Base-by-base conservation (phyloP, 2,329 filamentous ascomycete species). In the Alternaria brassicae region DNA sequence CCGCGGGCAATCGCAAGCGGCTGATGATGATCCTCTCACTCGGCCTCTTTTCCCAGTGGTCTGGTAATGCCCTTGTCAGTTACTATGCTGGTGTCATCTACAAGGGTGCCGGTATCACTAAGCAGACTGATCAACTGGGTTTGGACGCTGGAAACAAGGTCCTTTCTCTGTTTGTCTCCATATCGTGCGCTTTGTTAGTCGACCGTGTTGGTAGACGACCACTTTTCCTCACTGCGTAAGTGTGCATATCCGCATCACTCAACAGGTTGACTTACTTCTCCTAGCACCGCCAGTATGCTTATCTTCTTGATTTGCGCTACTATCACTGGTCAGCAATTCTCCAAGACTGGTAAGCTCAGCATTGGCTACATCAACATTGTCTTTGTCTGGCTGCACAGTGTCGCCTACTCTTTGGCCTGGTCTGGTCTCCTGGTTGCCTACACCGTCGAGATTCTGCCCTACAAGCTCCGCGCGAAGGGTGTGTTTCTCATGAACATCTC, bases 1-100 rank as follows among this genome's bases (percentile, higher is more conserved):
- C 88, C 23, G 82, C 80, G 66, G 87, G 88, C 28, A 90, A 90
- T 79, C 82, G 86, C 51, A 87, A 87, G 80, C 82, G 88, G 9
- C 78, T 90, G 42, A 80, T 84, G 44, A 84, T 90, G 55, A 80
- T 89, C 41, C 74, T 88, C 39, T 88, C 86, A 0, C 81, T 90
- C 17, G 88, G 87, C 68, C 77, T 90, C 65, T 88, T 90, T 70
- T 89, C 86, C 2, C 88, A 90, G 75, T 90, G 88, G 77, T 87
- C 84, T 53, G 88, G 88, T 42, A 90, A 89, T 70, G 87, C 85
- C n/a, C 78, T 90, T 1, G 86, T 90, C 70, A 86, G 83, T 62
- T 89, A 89, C 77, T 90, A 90, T 73, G 86, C 88, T 69, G 84
- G 87, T 58, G 80, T 83, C 56, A 83, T 90, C 64, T 89, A 89